phyloP scores from a whole-genome alignment of 1,284 basidiomycete species.

The Tremellales sp. region DNA sequence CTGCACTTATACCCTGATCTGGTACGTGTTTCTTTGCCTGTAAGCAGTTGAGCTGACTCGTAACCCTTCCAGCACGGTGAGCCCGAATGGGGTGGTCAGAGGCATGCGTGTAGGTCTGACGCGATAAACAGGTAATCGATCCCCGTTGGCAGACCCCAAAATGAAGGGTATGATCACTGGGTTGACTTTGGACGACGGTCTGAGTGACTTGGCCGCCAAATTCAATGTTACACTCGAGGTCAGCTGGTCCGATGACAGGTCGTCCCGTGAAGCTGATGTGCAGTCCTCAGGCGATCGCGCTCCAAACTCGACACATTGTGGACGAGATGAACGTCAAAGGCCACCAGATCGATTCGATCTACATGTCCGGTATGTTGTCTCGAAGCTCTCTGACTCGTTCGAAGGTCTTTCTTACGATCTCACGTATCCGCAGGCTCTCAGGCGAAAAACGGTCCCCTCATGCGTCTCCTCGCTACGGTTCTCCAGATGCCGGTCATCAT shows the following conservation, averaged over 20 bases:
- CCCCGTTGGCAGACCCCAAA: constrained; percentile 86
- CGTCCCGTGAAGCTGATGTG: not conserved
- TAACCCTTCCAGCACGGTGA: not conserved
- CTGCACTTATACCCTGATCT: constrained; percentile 93
- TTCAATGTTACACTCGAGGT: constrained; percentile 85
- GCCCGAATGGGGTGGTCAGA: not conserved
- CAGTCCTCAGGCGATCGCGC: constrained; percentile 65
- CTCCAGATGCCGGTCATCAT: constrained; percentile 81
- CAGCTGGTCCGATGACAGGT: constrained; percentile 7
- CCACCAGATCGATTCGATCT: constrained; percentile 79
- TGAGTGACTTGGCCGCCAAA: constrained; percentile 80
- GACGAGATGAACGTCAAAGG: constrained; percentile 84
- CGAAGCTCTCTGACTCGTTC: not conserved
- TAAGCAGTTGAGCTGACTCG: not conserved
- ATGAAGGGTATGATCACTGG: constrained; percentile 92
- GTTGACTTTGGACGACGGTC: constrained; percentile 71
- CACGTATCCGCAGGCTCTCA: constrained; percentile 62
- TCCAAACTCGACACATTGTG: constrained; percentile 93
- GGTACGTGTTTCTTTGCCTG: constrained; percentile 40
- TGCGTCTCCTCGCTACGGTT: constrained; percentile 83
- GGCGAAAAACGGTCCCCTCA: constrained; percentile 74
- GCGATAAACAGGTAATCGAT: constrained; percentile 70
- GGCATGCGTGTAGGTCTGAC: not conserved
- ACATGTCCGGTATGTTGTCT: constrained; percentile 66
- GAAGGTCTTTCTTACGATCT: not conserved